Percentiles rank a stretch among this genome's conserved stretches.
phyloP scores from a whole-genome alignment of 2,329 filamentous ascomycete genomes.

The Xylaria sp. region DNA sequence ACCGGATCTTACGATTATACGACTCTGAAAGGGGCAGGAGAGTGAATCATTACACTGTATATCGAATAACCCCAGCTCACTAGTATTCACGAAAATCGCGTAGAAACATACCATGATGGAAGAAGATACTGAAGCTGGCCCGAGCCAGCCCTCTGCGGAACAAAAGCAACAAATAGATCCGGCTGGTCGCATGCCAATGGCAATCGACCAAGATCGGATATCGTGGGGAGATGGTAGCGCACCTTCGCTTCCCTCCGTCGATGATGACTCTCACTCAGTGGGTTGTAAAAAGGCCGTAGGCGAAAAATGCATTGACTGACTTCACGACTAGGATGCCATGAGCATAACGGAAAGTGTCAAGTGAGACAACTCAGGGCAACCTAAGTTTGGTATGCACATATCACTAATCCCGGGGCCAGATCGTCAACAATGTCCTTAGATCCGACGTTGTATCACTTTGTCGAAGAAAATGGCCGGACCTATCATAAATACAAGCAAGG shows the following conservation, averaged over 20 bases:
- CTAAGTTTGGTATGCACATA: neutral
- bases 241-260: conserved; percentile 36
- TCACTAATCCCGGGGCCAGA: conserved; percentile 21
- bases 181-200: neutral
- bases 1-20: neutral
- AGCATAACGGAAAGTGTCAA: conserved; percentile 25
- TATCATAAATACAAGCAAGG: conserved; percentile 43
- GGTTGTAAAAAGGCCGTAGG: conserved; percentile 9
- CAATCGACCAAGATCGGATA: conserved; percentile 19
- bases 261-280: conserved; percentile 30
- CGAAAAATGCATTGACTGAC: conserved; percentile 3
- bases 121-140: neutral
- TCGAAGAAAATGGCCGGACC: conserved; percentile 41
- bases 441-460: conserved; percentile 37
- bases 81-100: neutral
- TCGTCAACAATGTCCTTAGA: conserved; percentile 40
- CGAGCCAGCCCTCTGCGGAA: neutral
- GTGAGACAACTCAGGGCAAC: conserved; percentile 4
- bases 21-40: neutral
- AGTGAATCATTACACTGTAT: neutral
- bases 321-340: conserved; percentile 18
- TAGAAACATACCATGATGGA: neutral
- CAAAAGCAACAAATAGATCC: neutral
- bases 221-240: conserved; percentile 37
- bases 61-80: neutral